These are phyloP conservation scores for Aspergillus pseudoviridinutans DNA, from an alignment of 2,329 filamentous ascomycete species.

Conservation along the genomic window DNA sequence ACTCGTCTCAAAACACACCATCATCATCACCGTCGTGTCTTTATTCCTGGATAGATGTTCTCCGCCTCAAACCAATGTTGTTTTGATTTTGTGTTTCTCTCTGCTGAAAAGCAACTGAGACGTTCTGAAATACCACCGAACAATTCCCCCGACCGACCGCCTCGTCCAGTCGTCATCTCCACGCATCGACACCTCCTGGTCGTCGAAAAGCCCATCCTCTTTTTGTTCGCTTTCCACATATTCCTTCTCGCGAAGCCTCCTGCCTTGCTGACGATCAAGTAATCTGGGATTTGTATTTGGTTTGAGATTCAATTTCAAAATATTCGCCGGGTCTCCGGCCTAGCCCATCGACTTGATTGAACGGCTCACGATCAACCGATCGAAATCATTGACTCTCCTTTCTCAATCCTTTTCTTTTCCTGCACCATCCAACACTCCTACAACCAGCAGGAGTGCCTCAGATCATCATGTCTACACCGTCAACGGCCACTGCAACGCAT, in stretches of 20 bases:
- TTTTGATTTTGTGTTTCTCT: not conserved
- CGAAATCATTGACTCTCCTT: slow-evolving; percentile 11
- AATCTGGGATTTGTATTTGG: not conserved
- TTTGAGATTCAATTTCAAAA: not conserved
- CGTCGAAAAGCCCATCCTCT: not conserved
- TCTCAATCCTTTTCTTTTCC: slow-evolving; percentile 7
- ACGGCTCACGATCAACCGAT: slow-evolving; percentile 13
- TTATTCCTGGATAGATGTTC: not conserved
- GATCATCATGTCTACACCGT: slow-evolving; percentile 72
- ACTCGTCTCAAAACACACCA: not conserved
- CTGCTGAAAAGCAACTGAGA: slow-evolving; percentile 6
- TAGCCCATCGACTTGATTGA: slow-evolving; percentile 14
- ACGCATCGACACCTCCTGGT: slow-evolving; percentile 15
- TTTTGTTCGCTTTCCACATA: slow-evolving; percentile 5
- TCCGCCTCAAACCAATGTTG: not conserved
- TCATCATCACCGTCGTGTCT: not conserved
- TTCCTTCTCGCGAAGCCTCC: slow-evolving; percentile 5
- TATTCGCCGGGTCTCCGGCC: slow-evolving; percentile 10
- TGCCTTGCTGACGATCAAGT: not conserved
- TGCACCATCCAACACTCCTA: slow-evolving; percentile 19
- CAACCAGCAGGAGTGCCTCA: slow-evolving; percentile 23
- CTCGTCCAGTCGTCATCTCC: slow-evolving; percentile 21
- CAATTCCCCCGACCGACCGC: slow-evolving; percentile 22
- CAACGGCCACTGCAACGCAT: slow-evolving; percentile 69
- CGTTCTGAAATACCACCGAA: slow-evolving; percentile 5